Base-by-base conservation (phyloP, 805 yeast species). In the Saccharomycopsis fibuligera region DNA sequence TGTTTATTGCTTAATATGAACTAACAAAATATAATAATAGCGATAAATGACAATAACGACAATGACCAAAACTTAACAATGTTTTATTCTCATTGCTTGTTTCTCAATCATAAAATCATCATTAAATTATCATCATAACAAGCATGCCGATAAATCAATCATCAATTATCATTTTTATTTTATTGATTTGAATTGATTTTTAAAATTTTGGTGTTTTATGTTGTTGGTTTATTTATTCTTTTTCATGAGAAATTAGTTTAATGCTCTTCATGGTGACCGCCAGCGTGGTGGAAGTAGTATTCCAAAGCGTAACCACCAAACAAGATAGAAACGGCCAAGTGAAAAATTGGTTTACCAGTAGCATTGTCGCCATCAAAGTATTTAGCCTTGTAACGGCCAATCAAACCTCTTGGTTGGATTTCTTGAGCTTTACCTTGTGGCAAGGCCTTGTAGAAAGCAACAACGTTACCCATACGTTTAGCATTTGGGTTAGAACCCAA, bases 401-500 rank as follows among this genome's bases (percentile, higher is more conserved):
- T 64, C 58, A 85, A 77, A 55, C 84, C 81, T 57, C 75, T 68
- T 62, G 87, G 79, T 70, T 81, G 77, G 57, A 79, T 70, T 59
- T 80, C 80, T 58, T 91, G 81, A 54, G 95, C 95, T 52, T 83
- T 73, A 47, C 98, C 98, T 67, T 88, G 90, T 66, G 99, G 99
- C 62, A 91, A 80, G 60, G 88, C 82, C 75, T 91, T 86, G 85
- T 91, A 91, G 80, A 93, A 90, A 57, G 86, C 76, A 62, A 91
- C 97, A 62, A 91, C 96, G 68, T 86, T 86, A 58, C 87, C 83
- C 83, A 93, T 87, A 74, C 96, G 87, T 79, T 88, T 87, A 61
- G 98, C 98, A 62, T 91, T 85, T 63, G 97, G 96, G 73, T 89
- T 88, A 54, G 95, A 78, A 53, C 96, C 96, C 59, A 93, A 75